Conservation (phyloP, 768 basidiomycete species). For the Pisolithus marmoratus region DNA sequence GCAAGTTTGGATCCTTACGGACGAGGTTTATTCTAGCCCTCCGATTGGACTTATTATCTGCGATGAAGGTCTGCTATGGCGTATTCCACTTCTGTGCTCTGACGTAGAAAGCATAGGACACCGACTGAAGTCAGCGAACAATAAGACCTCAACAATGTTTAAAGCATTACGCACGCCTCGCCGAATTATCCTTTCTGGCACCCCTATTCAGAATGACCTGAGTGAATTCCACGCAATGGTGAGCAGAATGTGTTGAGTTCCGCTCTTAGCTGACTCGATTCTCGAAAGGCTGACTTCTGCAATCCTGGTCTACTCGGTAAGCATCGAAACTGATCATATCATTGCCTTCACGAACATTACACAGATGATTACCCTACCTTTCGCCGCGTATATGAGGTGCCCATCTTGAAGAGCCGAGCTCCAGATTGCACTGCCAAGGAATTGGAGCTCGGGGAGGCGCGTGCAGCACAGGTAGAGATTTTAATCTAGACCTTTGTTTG, state of each 20-base stretch:
- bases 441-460: conserved; percentile 70
- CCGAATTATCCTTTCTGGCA: conserved; percentile 89
- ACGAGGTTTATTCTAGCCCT: conserved; percentile 44
- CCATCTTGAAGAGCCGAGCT: conserved; percentile 81
- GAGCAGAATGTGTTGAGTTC: conserved; percentile 11
- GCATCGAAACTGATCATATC: conserved; percentile 3
- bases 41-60: conserved; percentile 92
- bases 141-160: conserved; percentile 87
- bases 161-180: conserved; percentile 67
- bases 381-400: conserved; percentile 76
- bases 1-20: neutral
- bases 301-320: conserved; percentile 86
- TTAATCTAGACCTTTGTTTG: neutral
- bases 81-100: neutral
- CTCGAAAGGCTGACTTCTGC: conserved; percentile 76
- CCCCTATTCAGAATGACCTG: conserved; percentile 95
- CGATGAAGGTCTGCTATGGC: conserved; percentile 67
- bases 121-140: conserved; percentile 84
- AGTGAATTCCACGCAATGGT: conserved; percentile 97
- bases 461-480: conserved; percentile 61
- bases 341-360: neutral
- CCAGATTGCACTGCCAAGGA: conserved; percentile 70
- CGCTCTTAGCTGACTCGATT: neutral
- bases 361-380: conserved; percentile 74
- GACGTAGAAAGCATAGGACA: conserved; percentile 52